Conservation (phyloP, 2,329 filamentous ascomycete species). For the Paecilomyces formosus region DNA sequence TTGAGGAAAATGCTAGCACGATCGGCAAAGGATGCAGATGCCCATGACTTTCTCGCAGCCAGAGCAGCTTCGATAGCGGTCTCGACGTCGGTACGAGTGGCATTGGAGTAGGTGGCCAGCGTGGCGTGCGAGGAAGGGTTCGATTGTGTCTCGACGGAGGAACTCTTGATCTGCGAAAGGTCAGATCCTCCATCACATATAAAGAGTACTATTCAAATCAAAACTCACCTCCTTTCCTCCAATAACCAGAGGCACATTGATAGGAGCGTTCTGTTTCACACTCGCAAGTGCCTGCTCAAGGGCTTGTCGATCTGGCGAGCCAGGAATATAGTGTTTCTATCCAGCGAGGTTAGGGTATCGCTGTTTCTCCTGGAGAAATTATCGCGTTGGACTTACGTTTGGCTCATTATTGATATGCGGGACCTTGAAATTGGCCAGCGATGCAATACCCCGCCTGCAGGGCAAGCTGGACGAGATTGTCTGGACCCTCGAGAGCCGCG, state of each 20-base stretch:
- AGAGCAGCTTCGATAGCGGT: constrained; percentile 77
- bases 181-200: background rate
- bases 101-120: constrained; percentile 79
- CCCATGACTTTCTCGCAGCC: constrained; percentile 80
- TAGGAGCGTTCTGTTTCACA: constrained; percentile 59
- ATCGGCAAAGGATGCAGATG: constrained; percentile 78
- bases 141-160: constrained; percentile 51
- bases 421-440: constrained; percentile 77
- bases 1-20: constrained; percentile 91
- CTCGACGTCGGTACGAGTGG: constrained; percentile 66
- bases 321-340: constrained; percentile 84
- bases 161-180: constrained; percentile 19
- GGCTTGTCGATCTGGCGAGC: constrained; percentile 68
- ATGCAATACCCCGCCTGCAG: constrained; percentile 34
- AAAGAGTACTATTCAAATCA: background rate
- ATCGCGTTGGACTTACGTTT: constrained; percentile 59
- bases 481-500: constrained; percentile 8
- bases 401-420: constrained; percentile 86
- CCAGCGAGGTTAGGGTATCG: background rate
- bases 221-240: constrained; percentile 66
- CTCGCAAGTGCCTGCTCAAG: constrained; percentile 66
- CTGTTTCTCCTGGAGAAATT: background rate
- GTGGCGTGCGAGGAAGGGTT: constrained; percentile 77
- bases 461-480: constrained; percentile 13
- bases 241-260: constrained; percentile 76